A percentile compares a stretch with the other conserved stretches of the same genome.
These are phyloP conservation scores for Ensete ventricosum DNA, from an alignment of 176 grass and related monocot genomes.

Conservation along the genomic window DNA sequence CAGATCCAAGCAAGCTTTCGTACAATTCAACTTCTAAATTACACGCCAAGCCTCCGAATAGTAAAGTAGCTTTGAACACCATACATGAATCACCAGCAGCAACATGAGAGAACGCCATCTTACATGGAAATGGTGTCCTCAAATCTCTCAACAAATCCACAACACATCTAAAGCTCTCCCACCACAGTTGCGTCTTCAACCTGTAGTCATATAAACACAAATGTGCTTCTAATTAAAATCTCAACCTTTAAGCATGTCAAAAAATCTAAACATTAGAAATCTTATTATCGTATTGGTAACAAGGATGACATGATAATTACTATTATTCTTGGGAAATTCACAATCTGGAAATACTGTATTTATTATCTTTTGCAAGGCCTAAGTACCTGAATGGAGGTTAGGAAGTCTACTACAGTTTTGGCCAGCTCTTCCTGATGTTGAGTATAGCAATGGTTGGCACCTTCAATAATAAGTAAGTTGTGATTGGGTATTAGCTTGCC, in stretches of 20 bases:
- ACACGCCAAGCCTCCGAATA: no score
- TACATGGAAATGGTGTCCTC: no score
- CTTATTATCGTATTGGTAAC: no score
- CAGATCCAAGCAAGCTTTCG: no score
- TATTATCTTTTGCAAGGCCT: not conserved
- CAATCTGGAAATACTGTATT: not conserved
- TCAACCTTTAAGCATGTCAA: not conserved
- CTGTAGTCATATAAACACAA: not conserved
- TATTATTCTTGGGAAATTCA: not conserved
- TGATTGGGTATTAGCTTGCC: slow-evolving; percentile 9
- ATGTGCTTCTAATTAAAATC: not conserved
- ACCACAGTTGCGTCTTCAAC: not conserved
- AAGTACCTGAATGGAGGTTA: slow-evolving; percentile 8
- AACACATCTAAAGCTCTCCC: not conserved
- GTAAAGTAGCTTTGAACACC: no score
- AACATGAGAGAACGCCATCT: no score
- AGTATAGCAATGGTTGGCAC: slow-evolving; percentile 6
- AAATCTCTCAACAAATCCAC: not conserved
- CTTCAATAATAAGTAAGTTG: slow-evolving; percentile 13
- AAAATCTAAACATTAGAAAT: not conserved
- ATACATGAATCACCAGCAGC: no score
- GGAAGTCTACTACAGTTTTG: slow-evolving; percentile 8
- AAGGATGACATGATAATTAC: no score
- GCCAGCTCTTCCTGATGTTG: slow-evolving; percentile 5
- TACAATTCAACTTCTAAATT: no score